Evolutionary conservation across 2,329 filamentous ascomycete species (phyloP).

Genomic region (Ophiostoma pallidulum): DNA sequence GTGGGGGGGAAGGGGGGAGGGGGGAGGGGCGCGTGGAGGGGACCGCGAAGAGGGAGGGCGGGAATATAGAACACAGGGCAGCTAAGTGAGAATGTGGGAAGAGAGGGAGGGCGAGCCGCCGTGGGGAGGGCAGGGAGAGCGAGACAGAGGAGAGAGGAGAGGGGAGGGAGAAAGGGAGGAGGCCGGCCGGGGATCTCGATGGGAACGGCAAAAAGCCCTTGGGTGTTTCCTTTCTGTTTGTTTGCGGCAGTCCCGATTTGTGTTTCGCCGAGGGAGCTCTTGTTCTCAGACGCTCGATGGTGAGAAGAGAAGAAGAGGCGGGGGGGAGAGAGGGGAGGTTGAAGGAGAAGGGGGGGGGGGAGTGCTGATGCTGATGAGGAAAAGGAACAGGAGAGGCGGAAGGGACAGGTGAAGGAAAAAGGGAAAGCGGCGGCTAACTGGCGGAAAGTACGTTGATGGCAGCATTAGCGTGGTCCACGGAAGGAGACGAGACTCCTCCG

Average conservation of each 20-base stretch:
- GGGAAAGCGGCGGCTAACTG: slow-evolving; percentile 8
- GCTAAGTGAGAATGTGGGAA: too few species aligned
- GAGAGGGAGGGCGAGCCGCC: too few species aligned
- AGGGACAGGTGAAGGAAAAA: slow-evolving; percentile 9
- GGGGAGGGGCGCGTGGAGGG: background rate
- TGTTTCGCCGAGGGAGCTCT: background rate
- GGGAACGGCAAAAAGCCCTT: background rate
- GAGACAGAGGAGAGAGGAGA: background rate
- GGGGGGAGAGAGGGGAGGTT: background rate
- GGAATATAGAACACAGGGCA: background rate
- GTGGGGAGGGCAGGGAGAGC: background rate
- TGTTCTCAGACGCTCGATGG: background rate
- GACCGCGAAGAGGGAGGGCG: background rate
- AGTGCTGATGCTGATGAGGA: background rate
- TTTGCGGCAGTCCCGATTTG: too few species aligned
- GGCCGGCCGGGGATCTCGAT: background rate
- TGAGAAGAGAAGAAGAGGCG: background rate
- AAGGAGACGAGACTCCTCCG: slow-evolving; percentile 5
- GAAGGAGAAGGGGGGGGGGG: background rate
- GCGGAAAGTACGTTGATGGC: slow-evolving; percentile 1
- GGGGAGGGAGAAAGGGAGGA: background rate
- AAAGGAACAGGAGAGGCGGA: background rate
- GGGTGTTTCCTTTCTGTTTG: background rate
- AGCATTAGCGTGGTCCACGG: slow-evolving; percentile 9
- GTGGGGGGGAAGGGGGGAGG: background rate